phyloP scores from a whole-genome alignment of 2,329 filamentous ascomycete species.

The Juglanconis oblonga region DNA sequence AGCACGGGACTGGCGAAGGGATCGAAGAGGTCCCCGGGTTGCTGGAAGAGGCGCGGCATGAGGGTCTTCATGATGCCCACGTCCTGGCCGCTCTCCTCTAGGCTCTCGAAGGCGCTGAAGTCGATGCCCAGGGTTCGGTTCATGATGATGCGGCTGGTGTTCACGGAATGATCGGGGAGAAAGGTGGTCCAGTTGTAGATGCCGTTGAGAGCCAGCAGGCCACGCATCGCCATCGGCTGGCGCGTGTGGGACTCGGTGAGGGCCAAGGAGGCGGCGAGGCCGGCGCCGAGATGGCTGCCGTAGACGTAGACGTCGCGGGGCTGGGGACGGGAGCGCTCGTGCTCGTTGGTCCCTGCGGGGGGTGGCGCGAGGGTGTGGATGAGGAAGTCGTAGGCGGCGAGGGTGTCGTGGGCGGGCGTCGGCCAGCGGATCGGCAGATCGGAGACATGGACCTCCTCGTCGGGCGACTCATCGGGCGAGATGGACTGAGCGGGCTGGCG shows the following conservation, averaged over 20 bases:
- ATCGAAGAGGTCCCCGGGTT: slow-evolving; percentile 53
- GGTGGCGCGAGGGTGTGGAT: slow-evolving; percentile 39
- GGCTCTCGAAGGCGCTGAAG: slow-evolving; percentile 19
- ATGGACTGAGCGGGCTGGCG: neutral
- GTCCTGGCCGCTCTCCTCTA: slow-evolving; percentile 34
- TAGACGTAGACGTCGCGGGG: slow-evolving; percentile 48
- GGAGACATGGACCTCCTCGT: neutral
- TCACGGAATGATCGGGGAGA: slow-evolving; percentile 49
- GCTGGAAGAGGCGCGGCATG: slow-evolving; percentile 43
- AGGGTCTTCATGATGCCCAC: slow-evolving; percentile 32
- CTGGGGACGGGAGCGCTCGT: slow-evolving; percentile 1
- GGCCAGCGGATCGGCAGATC: slow-evolving; percentile 45
- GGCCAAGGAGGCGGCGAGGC: slow-evolving; percentile 54
- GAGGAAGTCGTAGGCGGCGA: slow-evolving; percentile 54
- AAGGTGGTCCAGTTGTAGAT: slow-evolving; percentile 65
- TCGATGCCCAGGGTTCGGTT: slow-evolving; percentile 16
- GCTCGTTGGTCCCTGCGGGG: slow-evolving; percentile 6
- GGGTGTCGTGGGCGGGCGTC: slow-evolving; percentile 53
- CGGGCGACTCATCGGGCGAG: slow-evolving; percentile 5
- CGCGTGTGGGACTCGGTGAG: slow-evolving; percentile 51
- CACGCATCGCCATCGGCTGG: slow-evolving; percentile 45
- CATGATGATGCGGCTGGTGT: slow-evolving; percentile 25
- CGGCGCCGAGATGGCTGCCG: slow-evolving; percentile 56
- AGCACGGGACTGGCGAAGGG: slow-evolving; percentile 57
- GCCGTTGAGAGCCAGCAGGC: slow-evolving; percentile 55